These are phyloP conservation scores for Colletotrichum scovillei DNA, from an alignment of 2,329 filamentous ascomycete species.

Conservation along the genomic window DNA sequence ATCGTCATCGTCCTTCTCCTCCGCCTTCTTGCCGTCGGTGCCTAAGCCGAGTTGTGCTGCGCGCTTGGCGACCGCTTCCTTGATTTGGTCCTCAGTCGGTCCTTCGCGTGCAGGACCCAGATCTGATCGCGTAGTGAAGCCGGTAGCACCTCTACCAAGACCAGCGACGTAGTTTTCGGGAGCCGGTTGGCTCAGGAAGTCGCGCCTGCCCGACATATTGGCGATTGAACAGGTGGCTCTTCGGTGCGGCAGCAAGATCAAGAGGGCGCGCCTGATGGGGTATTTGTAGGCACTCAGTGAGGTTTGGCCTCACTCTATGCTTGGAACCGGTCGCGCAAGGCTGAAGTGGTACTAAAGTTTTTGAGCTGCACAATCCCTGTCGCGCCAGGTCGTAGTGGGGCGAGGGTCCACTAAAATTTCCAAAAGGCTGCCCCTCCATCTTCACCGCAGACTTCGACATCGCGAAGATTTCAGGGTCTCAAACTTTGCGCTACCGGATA, in stretches of 20 bases:
- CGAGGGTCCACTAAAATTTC: slow-evolving; percentile 35
- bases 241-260: not conserved
- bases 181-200: slow-evolving; percentile 89
- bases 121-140: slow-evolving; percentile 97
- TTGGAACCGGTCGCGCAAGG: slow-evolving; percentile 26
- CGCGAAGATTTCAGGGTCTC: slow-evolving; percentile 12
- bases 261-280: not conserved
- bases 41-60: slow-evolving; percentile 83
- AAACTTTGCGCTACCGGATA: not conserved
- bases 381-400: slow-evolving; percentile 15
- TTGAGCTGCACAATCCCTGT: slow-evolving; percentile 34
- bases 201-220: slow-evolving; percentile 73
- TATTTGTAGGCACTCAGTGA: not conserved
- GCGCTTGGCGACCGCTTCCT: slow-evolving; percentile 94
- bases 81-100: slow-evolving; percentile 97
- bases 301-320: slow-evolving; percentile 5
- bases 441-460: slow-evolving; percentile 34
- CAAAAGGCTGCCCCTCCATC: slow-evolving; percentile 37
- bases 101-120: slow-evolving; percentile 94
- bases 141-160: slow-evolving; percentile 96
- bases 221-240: slow-evolving; percentile 11
- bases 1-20: slow-evolving; percentile 77
- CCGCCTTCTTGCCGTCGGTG: slow-evolving; percentile 75
- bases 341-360: slow-evolving; percentile 36
- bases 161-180: slow-evolving; percentile 94